phyloP scores from a whole-genome alignment of 225 moss, liverwort and hornwort species.

The Bryum argenteum region DNA sequence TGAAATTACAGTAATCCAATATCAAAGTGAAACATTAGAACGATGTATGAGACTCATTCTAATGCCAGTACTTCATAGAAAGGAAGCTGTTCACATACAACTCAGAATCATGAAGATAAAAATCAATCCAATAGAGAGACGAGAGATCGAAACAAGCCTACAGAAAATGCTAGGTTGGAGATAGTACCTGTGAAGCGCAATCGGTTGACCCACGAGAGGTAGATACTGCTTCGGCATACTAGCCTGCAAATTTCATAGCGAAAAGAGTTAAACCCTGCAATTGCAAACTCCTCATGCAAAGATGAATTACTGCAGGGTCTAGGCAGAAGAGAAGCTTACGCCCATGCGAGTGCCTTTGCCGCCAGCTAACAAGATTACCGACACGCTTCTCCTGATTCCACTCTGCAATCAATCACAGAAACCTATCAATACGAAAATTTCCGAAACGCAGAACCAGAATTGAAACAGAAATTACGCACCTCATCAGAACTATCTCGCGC shows the following conservation, averaged over 20 bases:
- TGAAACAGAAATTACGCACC: conserved; percentile 16
- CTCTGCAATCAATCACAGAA: conserved; percentile 38
- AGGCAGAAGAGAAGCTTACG: conserved; percentile 43
- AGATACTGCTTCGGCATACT: conserved; percentile 93
- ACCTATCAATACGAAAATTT: neutral
- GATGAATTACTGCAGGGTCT: neutral
- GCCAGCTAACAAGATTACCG: conserved; percentile 83
- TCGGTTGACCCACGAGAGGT: conserved; percentile 80
- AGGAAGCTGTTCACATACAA: neutral
- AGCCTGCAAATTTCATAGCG: conserved; percentile 57
- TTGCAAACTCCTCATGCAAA: too few species aligned
- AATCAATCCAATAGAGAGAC: neutral
- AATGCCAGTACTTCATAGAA: neutral
- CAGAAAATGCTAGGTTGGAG: neutral
- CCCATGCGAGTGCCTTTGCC: conserved; percentile 94
- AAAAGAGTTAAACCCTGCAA: neutral
- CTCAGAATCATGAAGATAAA: neutral
- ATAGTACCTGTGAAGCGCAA: conserved; percentile 77
- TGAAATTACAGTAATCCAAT: too few species aligned
- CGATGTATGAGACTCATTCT: neutral
- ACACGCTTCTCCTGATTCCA: conserved; percentile 53
- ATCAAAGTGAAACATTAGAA: neutral
- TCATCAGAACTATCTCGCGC: conserved; percentile 22
- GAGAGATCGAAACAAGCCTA: neutral
- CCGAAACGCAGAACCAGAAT: neutral